Evolutionary conservation across 257 asterid species (phyloP).

Genomic region (Scutellaria barbata): DNA sequence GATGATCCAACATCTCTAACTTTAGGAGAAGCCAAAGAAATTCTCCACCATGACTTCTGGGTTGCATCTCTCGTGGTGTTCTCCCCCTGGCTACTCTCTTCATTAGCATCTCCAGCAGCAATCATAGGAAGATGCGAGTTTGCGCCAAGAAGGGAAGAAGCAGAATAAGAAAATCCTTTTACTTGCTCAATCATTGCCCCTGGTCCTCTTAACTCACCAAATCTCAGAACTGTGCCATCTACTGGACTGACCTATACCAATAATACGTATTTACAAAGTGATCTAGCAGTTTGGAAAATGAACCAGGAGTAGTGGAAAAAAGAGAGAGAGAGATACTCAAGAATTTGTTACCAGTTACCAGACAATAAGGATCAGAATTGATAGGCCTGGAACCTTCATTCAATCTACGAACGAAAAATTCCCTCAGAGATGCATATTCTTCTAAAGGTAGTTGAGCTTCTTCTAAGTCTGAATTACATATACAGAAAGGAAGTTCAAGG

Average conservation of each 20-base stretch:
- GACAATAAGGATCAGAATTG: slow-evolving; percentile 69
- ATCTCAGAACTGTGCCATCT: slow-evolving; percentile 84
- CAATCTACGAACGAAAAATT: slow-evolving; percentile 79
- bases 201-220: slow-evolving; percentile 80
- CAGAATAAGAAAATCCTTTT: slow-evolving; percentile 89
- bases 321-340: slow-evolving; percentile 33
- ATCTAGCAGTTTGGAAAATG: slow-evolving; percentile 26
- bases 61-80: slow-evolving; percentile 38
- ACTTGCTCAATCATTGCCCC: slow-evolving; percentile 98
- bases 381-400: slow-evolving; percentile 85
- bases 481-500: slow-evolving; percentile 12
- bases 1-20: slow-evolving; percentile 64
- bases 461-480: slow-evolving; percentile 64
- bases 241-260: slow-evolving; percentile 85
- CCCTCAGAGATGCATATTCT: slow-evolving; percentile 79
- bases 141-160: slow-evolving; percentile 83
- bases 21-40: slow-evolving; percentile 89
- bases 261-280: neutral
- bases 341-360: slow-evolving; percentile 94
- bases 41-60: slow-evolving; percentile 87
- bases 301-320: slow-evolving; percentile 27
- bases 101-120: slow-evolving; percentile 49
- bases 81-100: slow-evolving; percentile 48
- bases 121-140: slow-evolving; percentile 63
- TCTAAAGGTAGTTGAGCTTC: slow-evolving; percentile 86